Evolutionary conservation across 1,139 yeast genomes (phyloP), one percentile per base, ranked within the genome.

Genomic region (Yamadazyma pseudoaaseri): DNA sequence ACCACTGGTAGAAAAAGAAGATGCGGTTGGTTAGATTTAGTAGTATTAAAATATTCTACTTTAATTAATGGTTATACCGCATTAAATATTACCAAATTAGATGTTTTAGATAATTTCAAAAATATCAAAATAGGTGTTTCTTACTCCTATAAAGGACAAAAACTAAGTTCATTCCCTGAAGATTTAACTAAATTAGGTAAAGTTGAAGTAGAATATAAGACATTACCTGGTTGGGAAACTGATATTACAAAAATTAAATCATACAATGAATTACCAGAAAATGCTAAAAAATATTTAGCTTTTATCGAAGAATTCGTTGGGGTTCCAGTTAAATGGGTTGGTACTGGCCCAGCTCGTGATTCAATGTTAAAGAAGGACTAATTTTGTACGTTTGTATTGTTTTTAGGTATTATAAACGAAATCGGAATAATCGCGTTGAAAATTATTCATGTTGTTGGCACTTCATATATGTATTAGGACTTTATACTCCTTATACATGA

Each of bases 1-100:
- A 92, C 99, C 48, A 92, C 99, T 27, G 98, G 99, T 47, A 85
- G 99, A 72, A 90, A 90, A 77, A 86, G 99, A 73, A 83, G 99
- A 69, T 94, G 98, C 63, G 99, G 99, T 36, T 92, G 99, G 99
- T 79, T 92, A 55, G 99, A 92, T 64, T 73, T 94, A 52, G 98
- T 92, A 21, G 96, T 94, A 26, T 72, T 92, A 63, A 86, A 84
- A 62, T 92, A 92, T 67, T 89, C 97, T 29, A 79, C 86, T 41
- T 63, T 81, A 57, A 87, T 92, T 62, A 92, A 92, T 57, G 98
- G 98, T 36, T 92, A 90, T 74, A 92, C 98, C 26, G 76, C 86
- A 37, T 76, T 92, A 58, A 92, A 92, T 73, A 82, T 94, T 58
- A 92, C 98, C 51, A 94, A 92, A 64, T 77, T 92, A 54, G 98